A percentile compares a stretch with the other conserved stretches of the same genome.
Evolutionary conservation across 495 filamentous ascomycete genomes (phyloP).

Genomic region (Penicillium fimorum): DNA sequence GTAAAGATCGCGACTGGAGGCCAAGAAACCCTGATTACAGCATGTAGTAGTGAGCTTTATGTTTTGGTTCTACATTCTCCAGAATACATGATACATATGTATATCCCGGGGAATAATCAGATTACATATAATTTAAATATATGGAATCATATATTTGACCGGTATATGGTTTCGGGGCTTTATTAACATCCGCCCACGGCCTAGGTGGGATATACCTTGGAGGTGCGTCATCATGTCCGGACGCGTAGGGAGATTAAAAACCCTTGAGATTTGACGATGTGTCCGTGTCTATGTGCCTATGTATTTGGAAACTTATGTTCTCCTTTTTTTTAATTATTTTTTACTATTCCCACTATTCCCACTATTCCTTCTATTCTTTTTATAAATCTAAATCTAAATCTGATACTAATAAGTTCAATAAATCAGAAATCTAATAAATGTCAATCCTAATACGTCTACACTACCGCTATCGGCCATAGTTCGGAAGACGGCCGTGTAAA

Average conservation of each 20-base stretch:
- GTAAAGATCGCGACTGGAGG: constrained; percentile 4
- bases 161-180: constrained; percentile 2
- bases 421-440: background rate
- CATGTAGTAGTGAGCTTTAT: background rate
- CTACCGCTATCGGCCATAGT: constrained; percentile 10
- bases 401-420: background rate
- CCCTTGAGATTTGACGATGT: background rate
- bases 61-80: background rate
- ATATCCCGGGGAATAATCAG: background rate
- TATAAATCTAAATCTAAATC: background rate
- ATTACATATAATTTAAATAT: constrained; percentile 2
- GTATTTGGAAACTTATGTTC: background rate
- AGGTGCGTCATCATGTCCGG: constrained; percentile 6
- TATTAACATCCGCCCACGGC: constrained; percentile 3
- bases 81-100: background rate
- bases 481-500: constrained; percentile 9
- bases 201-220: background rate
- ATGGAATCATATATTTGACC: background rate
- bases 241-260: constrained; percentile 1
- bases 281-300: background rate
- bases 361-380: background rate
- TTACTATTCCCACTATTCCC: background rate
- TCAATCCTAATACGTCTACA: background rate
- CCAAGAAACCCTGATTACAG: constrained; percentile 6
- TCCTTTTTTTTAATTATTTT: background rate